Conservation (phyloP, 2,329 filamentous ascomycete species). For the Chaetomium olivaceum region DNA sequence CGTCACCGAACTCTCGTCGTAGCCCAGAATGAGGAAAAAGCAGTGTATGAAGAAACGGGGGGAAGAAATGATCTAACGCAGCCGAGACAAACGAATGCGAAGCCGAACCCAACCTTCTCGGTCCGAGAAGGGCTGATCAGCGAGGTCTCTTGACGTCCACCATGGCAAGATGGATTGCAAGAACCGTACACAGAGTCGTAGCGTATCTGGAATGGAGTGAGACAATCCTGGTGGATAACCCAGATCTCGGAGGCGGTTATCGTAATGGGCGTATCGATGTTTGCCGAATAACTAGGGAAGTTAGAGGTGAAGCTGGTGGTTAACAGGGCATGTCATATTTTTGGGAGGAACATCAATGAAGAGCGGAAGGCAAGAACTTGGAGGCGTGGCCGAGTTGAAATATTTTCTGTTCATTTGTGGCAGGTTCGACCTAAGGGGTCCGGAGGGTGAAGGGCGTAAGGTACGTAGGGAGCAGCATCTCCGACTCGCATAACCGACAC, state of each 20-base stretch:
- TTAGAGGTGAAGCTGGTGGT: neutral
- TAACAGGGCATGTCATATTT: neutral
- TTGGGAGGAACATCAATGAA: neutral
- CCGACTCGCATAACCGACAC: neutral
- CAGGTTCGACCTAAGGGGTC: conserved; percentile 1
- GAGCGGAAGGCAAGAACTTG: neutral
- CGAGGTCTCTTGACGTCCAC: neutral
- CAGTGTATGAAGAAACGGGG: neutral
- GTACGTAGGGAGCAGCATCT: neutral
- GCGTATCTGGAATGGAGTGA: neutral
- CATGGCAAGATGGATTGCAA: conserved; percentile 6
- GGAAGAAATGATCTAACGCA: neutral
- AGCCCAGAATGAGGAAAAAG: neutral
- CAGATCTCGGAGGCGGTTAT: neutral
- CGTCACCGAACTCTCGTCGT: too few species aligned
- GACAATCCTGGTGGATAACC: neutral
- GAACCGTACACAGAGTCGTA: neutral
- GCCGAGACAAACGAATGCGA: conserved; percentile 11
- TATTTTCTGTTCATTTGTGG: neutral
- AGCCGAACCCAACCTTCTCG: neutral
- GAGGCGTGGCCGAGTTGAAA: neutral
- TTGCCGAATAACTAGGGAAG: conserved; percentile 2
- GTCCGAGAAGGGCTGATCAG: neutral
- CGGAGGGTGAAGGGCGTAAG: neutral
- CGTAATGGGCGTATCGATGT: conserved; percentile 12